A percentile compares a stretch with the other conserved stretches of the same genome.
Conservation (phyloP, 805 yeast genomes). For the Metschnikowia aberdeeniae region DNA sequence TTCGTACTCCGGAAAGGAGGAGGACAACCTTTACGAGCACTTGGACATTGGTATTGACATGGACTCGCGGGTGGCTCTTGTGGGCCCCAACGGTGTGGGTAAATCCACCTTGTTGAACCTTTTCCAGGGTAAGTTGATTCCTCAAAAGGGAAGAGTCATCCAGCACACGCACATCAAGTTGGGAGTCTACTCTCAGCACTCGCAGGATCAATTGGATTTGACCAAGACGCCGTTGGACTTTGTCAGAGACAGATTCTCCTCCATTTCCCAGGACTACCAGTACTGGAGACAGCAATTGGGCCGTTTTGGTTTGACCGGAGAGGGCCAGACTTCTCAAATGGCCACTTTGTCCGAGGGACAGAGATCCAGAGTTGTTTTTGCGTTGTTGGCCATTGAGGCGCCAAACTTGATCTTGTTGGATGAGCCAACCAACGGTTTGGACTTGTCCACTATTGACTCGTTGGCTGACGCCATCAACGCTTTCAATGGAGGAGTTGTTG, state of each 20-base stretch:
- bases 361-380: constrained; percentile 98
- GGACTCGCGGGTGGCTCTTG: constrained; percentile 97
- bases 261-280: constrained; percentile 95
- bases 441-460: constrained; percentile 96
- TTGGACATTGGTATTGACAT: constrained; percentile 97
- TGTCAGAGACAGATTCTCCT: constrained; percentile 88
- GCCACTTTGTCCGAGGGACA: constrained; percentile 98
- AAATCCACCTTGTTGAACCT: constrained; percentile 92
- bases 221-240: constrained; percentile 94
- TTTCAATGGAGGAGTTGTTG: constrained; percentile 97
- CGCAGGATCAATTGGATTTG: constrained; percentile 95
- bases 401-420: constrained; percentile 94
- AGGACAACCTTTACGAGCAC: constrained; percentile 83
- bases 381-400: constrained; percentile 87
- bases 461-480: constrained; percentile 93
- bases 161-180: constrained; percentile 96
- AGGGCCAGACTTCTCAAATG: constrained; percentile 97
- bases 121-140: constrained; percentile 90
- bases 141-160: constrained; percentile 93
- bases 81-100: constrained; percentile 99
- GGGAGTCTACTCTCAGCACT: constrained; percentile 98
- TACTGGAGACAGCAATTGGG: constrained; percentile 98
- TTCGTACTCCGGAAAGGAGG: constrained; percentile 78
- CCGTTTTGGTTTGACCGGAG: constrained; percentile 97
- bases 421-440: constrained; percentile 99